Conservation (phyloP, 495 filamentous ascomycete genomes). For the Daldinia bambusicola region DNA sequence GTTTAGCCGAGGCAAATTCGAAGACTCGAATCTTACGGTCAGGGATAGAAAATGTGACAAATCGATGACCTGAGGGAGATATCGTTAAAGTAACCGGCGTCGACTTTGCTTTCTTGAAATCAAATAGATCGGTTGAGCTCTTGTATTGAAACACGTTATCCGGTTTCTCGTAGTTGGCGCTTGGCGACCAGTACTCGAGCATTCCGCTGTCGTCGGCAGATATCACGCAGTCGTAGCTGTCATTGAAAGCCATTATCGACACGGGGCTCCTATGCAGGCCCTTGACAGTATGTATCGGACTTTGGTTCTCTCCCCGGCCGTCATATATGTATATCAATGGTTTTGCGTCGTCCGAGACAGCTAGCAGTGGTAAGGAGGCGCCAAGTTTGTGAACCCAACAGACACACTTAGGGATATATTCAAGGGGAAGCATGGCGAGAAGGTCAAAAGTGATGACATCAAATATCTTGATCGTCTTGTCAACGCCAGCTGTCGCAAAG, state of each 20-base stretch:
- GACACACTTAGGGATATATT: slow-evolving; percentile 77
- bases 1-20: slow-evolving; percentile 87
- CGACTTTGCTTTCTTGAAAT: slow-evolving; percentile 95
- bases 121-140: slow-evolving; percentile 91
- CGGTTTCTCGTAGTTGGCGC: slow-evolving; percentile 85
- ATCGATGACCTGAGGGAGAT: slow-evolving; percentile 83
- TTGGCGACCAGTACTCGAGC: slow-evolving; percentile 95
- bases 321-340: slow-evolving; percentile 84
- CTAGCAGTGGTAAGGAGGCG: slow-evolving; percentile 84
- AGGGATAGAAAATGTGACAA: slow-evolving; percentile 91
- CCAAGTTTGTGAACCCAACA: slow-evolving; percentile 95
- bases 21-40: slow-evolving; percentile 93
- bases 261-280: slow-evolving; percentile 82
- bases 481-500: slow-evolving; percentile 87
- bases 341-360: slow-evolving; percentile 83
- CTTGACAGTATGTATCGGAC: slow-evolving; percentile 77
- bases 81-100: slow-evolving; percentile 85
- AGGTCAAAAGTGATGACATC: slow-evolving; percentile 96
- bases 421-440: slow-evolving; percentile 78
- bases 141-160: slow-evolving; percentile 92
- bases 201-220: slow-evolving; percentile 92
- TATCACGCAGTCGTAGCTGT: slow-evolving; percentile 86
- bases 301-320: slow-evolving; percentile 81
- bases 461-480: slow-evolving; percentile 94
- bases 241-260: slow-evolving; percentile 87